Percentiles rank a stretch among this genome's conserved stretches.
Evolutionary conservation across 2,329 filamentous ascomycete genomes (phyloP).

Genomic region (Fusarium sp.): DNA sequence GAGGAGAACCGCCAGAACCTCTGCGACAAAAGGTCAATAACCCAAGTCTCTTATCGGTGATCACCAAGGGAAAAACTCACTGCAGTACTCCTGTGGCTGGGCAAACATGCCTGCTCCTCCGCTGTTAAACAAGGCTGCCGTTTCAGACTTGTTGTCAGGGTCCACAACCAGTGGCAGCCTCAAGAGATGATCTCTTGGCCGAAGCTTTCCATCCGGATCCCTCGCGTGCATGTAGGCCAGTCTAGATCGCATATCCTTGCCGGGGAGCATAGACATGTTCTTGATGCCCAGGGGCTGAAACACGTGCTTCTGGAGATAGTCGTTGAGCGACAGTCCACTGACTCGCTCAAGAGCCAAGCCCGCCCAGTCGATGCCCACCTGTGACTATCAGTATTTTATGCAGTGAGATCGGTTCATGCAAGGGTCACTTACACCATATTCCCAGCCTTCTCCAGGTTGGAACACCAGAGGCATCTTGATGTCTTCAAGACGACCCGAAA

Average conservation of each 20-base stretch:
- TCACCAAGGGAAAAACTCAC: slow-evolving; percentile 51
- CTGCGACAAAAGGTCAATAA: slow-evolving; percentile 47
- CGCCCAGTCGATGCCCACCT: slow-evolving; percentile 67
- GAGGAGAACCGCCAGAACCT: slow-evolving; percentile 70
- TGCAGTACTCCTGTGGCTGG: slow-evolving; percentile 69
- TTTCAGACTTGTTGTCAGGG: slow-evolving; percentile 54
- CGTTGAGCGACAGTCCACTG: slow-evolving; percentile 57
- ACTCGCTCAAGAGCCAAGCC: slow-evolving; percentile 61
- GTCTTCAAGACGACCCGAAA: slow-evolving; percentile 64
- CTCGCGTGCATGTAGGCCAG: slow-evolving; percentile 69
- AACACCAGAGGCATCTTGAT: slow-evolving; percentile 68
- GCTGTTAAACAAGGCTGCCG: slow-evolving; percentile 62
- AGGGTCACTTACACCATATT: slow-evolving; percentile 64
- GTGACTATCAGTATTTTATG: not conserved
- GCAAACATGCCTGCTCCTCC: slow-evolving; percentile 73
- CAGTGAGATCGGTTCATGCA: not conserved
- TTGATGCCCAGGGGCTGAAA: slow-evolving; percentile 60
- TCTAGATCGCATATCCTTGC: slow-evolving; percentile 62
- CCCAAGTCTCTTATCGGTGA: too few species aligned
- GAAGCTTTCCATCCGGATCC: slow-evolving; percentile 56
- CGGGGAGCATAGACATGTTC: slow-evolving; percentile 69
- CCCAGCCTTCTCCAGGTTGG: slow-evolving; percentile 72
- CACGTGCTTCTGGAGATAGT: slow-evolving; percentile 62
- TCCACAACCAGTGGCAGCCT: slow-evolving; percentile 56
- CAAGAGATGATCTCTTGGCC: slow-evolving; percentile 62